Percentiles rank a stretch among this genome's conserved stretches.
These are phyloP conservation scores for Polychaeton citri DNA, from an alignment of 2,329 filamentous ascomycete genomes.

Conservation along the genomic window DNA sequence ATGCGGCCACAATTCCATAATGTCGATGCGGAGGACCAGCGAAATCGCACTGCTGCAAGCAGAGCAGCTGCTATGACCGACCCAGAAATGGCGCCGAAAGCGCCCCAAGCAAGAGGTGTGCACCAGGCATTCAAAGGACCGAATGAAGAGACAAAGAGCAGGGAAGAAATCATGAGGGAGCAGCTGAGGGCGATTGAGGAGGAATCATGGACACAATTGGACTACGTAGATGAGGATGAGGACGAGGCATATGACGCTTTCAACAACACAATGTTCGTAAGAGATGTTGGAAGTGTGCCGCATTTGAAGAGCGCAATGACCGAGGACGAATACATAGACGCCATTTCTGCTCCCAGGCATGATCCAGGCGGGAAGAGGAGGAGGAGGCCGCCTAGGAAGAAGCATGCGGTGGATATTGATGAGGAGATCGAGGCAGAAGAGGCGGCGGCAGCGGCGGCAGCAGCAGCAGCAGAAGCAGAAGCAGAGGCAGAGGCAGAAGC, in stretches of 20 bases:
- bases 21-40: slow-evolving; percentile 69
- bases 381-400: slow-evolving; percentile 21
- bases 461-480: no score
- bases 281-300: slow-evolving; percentile 29
- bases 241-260: slow-evolving; percentile 64
- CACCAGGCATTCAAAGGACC: slow-evolving; percentile 12
- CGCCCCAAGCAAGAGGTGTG: slow-evolving; percentile 9
- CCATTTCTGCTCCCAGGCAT: slow-evolving; percentile 41
- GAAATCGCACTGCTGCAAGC: slow-evolving; percentile 40
- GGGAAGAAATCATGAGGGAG: slow-evolving; percentile 52
- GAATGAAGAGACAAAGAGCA: slow-evolving; percentile 50
- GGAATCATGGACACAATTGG: slow-evolving; percentile 68
- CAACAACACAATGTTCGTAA: slow-evolving; percentile 55
- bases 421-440: slow-evolving; percentile 9
- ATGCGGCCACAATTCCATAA: slow-evolving; percentile 88
- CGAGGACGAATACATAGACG: slow-evolving; percentile 48
- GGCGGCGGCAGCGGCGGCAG: slow-evolving; percentile 5
- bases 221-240: slow-evolving; percentile 70
- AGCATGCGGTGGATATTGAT: slow-evolving; percentile 12
- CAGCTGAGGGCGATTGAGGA: slow-evolving; percentile 66
- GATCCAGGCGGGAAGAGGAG: slow-evolving; percentile 24
- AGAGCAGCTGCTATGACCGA: slow-evolving; percentile 29
- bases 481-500: no score
- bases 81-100: slow-evolving; percentile 24
- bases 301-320: slow-evolving; percentile 42